Base-by-base conservation (phyloP, 805 yeast species). In the Brettanomyces naardenensis region DNA sequence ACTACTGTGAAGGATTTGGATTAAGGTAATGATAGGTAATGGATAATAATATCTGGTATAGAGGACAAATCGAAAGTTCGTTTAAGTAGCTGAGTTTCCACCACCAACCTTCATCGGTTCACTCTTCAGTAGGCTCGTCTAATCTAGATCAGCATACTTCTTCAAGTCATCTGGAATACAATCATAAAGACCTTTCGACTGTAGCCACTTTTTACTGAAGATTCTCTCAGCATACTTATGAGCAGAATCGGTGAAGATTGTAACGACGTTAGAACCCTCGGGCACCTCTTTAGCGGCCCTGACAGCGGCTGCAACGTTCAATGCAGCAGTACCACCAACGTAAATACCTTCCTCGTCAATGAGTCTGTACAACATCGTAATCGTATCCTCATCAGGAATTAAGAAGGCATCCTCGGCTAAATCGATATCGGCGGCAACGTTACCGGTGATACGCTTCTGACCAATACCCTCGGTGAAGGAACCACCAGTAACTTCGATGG, bases 401-500 rank as follows among this genome's bases (percentile, higher is more conserved):
- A 73, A 71, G 35, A 84, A 60, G 1, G 96, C 94, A 48, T 80
- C 95, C 54, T 89, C 96, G 27, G 86, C 68, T 23, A 79, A 58
- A 6, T 69, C 80, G 21, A 87, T 64, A 44, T 86, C 95, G 31
- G 76, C 82, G 14, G 67, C 68, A 59, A 89, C 69, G 59, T 89
- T 89, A 45, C 74, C 81, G 5, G 96, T 89, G 51, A 89, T 81
- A 51, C 97, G 73, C 33, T 95, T 95, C 62, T 89, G 97, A 21
- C 97, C 97, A 62, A 89, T 87, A 23, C 97, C 97, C 64, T 89
- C 97, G 21, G 96, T 89, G 59, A 89, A 87, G 0, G 95, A 82
- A 3, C 86, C 75, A 22, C 97, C 97, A 1, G 73, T 69, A 51
- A 88, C 73, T 31, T 76, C 86, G 40, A 80, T 61, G 9, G 72